Percentiles rank a stretch among this genome's conserved stretches.
Evolutionary conservation across 2,329 filamentous ascomycete genomes (phyloP).

Genomic region (Paramyrothecium sp.): DNA sequence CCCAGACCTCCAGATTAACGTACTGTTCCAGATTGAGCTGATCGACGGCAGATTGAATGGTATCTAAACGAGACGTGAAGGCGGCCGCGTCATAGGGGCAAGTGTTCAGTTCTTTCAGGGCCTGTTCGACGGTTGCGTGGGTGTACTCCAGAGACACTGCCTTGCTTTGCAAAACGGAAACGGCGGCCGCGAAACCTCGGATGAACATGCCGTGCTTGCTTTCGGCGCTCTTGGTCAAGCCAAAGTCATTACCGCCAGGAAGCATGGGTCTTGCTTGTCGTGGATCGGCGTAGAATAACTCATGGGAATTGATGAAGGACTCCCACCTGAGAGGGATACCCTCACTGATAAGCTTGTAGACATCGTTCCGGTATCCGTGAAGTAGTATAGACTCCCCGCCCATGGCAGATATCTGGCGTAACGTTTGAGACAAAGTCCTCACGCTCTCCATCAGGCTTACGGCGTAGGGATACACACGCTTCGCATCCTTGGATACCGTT

Average conservation of each 20-base stretch:
- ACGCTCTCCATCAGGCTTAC: conserved; percentile 99
- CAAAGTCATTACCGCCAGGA: conserved; percentile 36
- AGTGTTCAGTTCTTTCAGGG: conserved; percentile 76
- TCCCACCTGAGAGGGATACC: conserved; percentile 94
- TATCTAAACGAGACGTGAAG: conserved; percentile 78
- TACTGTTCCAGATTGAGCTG: conserved; percentile 96
- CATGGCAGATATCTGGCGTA: conserved; percentile 81
- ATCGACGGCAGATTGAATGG: conserved; percentile 89
- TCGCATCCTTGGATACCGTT: conserved; percentile 97
- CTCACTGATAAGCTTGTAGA: conserved; percentile 78
- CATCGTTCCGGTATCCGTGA: conserved; percentile 88
- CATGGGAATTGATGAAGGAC: conserved; percentile 95
- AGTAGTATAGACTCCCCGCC: conserved; percentile 83
- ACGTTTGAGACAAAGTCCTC: conserved; percentile 87
- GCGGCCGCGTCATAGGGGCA: conserved; percentile 80
- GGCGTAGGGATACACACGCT: conserved; percentile 95
- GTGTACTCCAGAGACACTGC: conserved; percentile 76
- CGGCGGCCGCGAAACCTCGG: conserved; percentile 83
- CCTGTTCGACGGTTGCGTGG: conserved; percentile 77
- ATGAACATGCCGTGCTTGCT: conserved; percentile 97
- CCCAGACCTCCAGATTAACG: conserved; percentile 89
- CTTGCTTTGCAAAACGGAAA: conserved; percentile 86
- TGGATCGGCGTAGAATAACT: conserved; percentile 65
- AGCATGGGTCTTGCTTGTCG: conserved; percentile 44
- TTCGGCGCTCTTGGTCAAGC: conserved; percentile 59